Percentiles rank a stretch among this genome's conserved stretches.
phyloP scores from a whole-genome alignment of 2,329 filamentous ascomycete genomes.

The Botrytis paeoniae region DNA sequence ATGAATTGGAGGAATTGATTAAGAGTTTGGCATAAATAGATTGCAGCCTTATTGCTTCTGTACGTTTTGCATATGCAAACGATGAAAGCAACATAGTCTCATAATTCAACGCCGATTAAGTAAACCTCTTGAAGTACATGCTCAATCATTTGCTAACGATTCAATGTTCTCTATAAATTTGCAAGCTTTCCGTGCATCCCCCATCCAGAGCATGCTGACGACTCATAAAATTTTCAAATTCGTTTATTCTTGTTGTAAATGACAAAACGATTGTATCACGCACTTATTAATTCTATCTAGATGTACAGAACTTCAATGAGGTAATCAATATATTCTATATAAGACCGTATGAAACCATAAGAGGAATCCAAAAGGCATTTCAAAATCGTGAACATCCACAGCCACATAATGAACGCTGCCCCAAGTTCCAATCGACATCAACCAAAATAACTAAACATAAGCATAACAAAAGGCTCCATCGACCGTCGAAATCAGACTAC shows the following conservation, averaged over 20 bases:
- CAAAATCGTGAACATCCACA: neutral
- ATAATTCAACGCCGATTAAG: neutral
- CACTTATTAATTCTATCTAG: neutral
- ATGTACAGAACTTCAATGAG: neutral
- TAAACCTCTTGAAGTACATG: neutral
- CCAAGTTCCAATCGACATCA: accelerated
- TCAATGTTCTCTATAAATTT: neutral
- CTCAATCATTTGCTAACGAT: neutral
- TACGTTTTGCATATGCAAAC: too few relatives aligned
- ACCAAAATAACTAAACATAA: conserved; percentile 37
- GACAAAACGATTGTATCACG: neutral
- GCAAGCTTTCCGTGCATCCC: neutral
- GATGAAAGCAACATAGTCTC: neutral
- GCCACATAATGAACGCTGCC: too few relatives aligned
- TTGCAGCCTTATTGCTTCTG: neutral
- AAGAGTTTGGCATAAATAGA: neutral
- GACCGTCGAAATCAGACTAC: conserved; percentile 41
- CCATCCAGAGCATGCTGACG: neutral
- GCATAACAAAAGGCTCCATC: conserved; percentile 42
- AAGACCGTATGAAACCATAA: neutral
- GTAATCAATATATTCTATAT: neutral
- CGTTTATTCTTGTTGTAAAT: neutral
- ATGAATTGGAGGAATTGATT: conserved; percentile 38
- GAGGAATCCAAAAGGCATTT: neutral
- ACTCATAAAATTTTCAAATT: neutral